These are phyloP conservation scores for Nitzschia sp. DNA, from an alignment of 108 stramenopile species.

Conservation along the genomic window DNA sequence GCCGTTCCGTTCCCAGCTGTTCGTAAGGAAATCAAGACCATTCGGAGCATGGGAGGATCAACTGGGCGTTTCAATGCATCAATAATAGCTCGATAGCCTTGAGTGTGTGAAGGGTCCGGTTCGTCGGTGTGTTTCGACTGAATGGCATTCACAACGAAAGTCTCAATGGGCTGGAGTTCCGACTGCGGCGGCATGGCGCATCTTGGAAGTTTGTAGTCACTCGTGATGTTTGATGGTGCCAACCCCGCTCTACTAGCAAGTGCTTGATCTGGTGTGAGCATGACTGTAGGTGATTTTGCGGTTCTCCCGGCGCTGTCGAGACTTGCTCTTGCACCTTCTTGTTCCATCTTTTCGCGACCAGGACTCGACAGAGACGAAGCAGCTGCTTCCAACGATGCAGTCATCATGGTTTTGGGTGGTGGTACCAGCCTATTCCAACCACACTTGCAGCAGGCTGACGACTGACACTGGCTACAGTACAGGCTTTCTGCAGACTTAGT, in stretches of 20 bases:
- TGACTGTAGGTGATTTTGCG: not conserved
- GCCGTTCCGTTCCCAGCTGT: slow-evolving; percentile 50
- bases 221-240: too few species aligned
- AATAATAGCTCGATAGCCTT: slow-evolving; percentile 42
- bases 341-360: not conserved
- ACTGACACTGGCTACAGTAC: not conserved
- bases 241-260: not conserved
- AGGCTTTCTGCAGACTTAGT: too few species aligned
- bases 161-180: slow-evolving; percentile 50
- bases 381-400: not conserved
- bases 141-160: slow-evolving; percentile 50
- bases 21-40: slow-evolving; percentile 49
- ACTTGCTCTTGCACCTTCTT: not conserved
- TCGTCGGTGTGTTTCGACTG: slow-evolving; percentile 25
- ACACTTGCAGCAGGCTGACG: not conserved
- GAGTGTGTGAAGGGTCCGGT: slow-evolving; percentile 21
- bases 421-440: too few species aligned
- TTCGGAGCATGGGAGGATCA: slow-evolving; percentile 40
- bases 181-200: slow-evolving; percentile 36
- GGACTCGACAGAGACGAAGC: not conserved
- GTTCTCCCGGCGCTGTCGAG: not conserved
- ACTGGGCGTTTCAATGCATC: slow-evolving; percentile 37
- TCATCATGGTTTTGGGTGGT: not conserved
- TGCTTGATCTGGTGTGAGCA: slow-evolving; percentile 1
- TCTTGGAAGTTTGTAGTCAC: slow-evolving; percentile 28